Evolutionary conservation across 2,329 filamentous ascomycete genomes (phyloP).

Genomic region (Verticillium longisporum): DNA sequence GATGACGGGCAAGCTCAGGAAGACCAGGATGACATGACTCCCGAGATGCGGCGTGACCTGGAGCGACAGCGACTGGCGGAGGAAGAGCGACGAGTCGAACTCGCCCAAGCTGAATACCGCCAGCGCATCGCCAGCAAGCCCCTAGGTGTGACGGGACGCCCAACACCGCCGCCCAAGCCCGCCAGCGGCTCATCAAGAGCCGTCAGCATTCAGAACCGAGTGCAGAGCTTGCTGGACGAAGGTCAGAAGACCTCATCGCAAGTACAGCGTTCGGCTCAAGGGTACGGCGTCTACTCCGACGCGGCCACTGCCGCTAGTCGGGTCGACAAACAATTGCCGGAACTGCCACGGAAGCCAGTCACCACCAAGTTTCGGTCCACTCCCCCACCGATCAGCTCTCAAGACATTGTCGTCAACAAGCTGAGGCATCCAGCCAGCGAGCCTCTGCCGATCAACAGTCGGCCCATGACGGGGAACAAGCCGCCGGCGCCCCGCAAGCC

Average conservation of each 20-base stretch:
- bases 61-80: slow-evolving; percentile 75
- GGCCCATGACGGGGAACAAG: slow-evolving; percentile 17
- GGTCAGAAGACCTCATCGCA: slow-evolving; percentile 53
- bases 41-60: slow-evolving; percentile 84
- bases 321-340: slow-evolving; percentile 31
- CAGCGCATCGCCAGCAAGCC: slow-evolving; percentile 59
- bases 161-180: slow-evolving; percentile 41
- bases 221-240: slow-evolving; percentile 79
- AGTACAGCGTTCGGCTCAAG: slow-evolving; percentile 68
- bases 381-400: slow-evolving; percentile 15
- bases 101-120: slow-evolving; percentile 82
- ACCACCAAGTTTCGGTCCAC: slow-evolving; percentile 22
- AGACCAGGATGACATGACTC: slow-evolving; percentile 64
- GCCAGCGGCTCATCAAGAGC: slow-evolving; percentile 59
- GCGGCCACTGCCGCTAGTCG: slow-evolving; percentile 28
- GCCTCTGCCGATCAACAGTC: slow-evolving; percentile 16
- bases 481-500: slow-evolving; percentile 57
- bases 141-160: slow-evolving; percentile 23
- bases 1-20: slow-evolving; percentile 60
- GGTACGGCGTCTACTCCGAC: slow-evolving; percentile 83
- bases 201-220: slow-evolving; percentile 83
- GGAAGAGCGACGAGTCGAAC: slow-evolving; percentile 85
- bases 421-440: slow-evolving; percentile 12
- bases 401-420: slow-evolving; percentile 13
- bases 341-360: slow-evolving; percentile 46